Conservation (phyloP, 2,329 filamentous ascomycete genomes). For the Talaromyces sp. region DNA sequence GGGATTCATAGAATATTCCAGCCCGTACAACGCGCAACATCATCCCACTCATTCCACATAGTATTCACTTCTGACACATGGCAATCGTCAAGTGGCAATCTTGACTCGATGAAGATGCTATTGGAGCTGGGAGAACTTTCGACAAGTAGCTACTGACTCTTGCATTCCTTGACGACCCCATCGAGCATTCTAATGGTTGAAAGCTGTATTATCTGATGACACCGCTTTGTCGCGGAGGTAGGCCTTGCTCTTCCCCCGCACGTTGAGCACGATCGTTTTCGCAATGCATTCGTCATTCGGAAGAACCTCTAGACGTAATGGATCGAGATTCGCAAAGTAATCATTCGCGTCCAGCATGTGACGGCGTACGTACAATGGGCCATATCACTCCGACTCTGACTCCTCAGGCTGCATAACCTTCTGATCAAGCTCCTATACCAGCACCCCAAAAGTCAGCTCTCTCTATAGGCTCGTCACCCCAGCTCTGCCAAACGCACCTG, state of each 20-base stretch:
- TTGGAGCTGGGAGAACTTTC: background rate
- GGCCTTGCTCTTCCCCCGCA: background rate
- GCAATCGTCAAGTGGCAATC: background rate
- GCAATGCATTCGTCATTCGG: background rate
- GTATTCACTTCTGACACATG: background rate
- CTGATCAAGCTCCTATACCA: conserved; percentile 43
- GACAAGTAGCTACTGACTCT: background rate
- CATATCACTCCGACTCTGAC: conserved; percentile 39
- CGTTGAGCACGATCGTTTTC: background rate
- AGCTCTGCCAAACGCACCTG: conserved; percentile 29
- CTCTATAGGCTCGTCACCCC: background rate
- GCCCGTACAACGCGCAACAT: too few species aligned
- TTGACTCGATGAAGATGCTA: too few species aligned
- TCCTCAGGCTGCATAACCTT: conserved; percentile 48
- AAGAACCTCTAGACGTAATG: background rate
- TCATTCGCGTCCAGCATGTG: background rate
- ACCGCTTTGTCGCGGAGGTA: too few species aligned
- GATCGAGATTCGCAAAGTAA: background rate
- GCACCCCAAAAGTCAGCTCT: background rate
- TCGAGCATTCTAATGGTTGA: too few species aligned
- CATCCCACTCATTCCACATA: background rate
- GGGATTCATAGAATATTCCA: too few species aligned
- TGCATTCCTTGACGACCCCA: background rate
- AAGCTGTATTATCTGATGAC: too few species aligned
- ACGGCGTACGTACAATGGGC: background rate